These are phyloP conservation scores for Rhynchosporium agropyri DNA, from an alignment of 2,329 filamentous ascomycete genomes.

Conservation along the genomic window DNA sequence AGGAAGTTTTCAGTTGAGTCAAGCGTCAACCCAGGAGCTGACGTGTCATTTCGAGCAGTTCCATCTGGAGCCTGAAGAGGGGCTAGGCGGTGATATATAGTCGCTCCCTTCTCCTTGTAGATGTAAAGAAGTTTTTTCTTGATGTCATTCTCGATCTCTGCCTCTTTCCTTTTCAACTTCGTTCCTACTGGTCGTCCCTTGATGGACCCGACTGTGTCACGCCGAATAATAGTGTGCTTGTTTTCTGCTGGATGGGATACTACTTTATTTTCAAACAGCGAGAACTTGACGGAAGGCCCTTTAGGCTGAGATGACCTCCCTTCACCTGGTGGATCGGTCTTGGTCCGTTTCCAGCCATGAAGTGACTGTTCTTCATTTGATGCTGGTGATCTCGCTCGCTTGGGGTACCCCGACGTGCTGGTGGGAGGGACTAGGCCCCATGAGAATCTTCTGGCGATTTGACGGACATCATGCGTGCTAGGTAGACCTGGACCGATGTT, in stretches of 20 bases:
- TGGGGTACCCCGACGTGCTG: background rate
- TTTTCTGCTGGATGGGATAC: background rate
- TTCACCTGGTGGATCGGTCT: background rate
- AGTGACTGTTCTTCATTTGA: constrained; percentile 1
- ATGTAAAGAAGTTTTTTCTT: background rate
- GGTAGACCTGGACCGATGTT: background rate
- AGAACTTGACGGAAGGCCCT: background rate
- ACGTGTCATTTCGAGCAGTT: background rate
- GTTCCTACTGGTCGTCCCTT: background rate
- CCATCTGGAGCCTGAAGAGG: background rate
- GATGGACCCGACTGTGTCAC: constrained; percentile 1
- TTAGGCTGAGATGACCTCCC: background rate
- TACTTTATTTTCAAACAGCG: background rate
- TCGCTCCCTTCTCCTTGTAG: background rate
- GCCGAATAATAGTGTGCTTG: background rate
- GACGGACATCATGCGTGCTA: constrained; percentile 2
- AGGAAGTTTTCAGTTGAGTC: background rate
- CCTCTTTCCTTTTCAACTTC: constrained; percentile 2
- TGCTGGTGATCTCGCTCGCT: constrained; percentile 2
- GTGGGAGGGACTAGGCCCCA: background rate
- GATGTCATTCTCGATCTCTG: background rate
- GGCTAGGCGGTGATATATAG: background rate
- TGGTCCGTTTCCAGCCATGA: background rate
- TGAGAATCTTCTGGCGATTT: constrained; percentile 1
- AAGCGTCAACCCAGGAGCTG: constrained; percentile 1